Percentiles rank a stretch among this genome's conserved stretches.
Evolutionary conservation across 345 rosid species (phyloP).

Genomic region (Citrus australasica): DNA sequence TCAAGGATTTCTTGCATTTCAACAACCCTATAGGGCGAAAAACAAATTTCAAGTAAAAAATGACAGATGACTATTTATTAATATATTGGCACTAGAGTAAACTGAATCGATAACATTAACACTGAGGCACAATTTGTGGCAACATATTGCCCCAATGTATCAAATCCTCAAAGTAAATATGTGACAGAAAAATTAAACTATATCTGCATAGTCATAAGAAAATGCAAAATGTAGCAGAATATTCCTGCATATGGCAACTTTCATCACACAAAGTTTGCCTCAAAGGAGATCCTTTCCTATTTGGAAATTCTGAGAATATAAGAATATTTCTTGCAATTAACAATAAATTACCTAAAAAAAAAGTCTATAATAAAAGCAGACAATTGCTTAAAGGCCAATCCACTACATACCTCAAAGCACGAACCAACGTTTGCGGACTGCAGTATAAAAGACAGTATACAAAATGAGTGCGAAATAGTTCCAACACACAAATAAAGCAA

Average conservation of each 20-base stretch:
- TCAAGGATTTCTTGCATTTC: constrained; percentile 99
- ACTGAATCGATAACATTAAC: neutral
- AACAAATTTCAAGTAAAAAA: neutral
- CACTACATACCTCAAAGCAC: constrained; percentile 84
- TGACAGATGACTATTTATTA: neutral
- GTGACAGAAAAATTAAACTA: neutral
- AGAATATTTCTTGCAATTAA: neutral
- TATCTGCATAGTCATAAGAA: neutral
- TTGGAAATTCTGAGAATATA: neutral
- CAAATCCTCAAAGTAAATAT: too few species aligned
- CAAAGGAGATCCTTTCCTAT: neutral
- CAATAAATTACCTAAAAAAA: neutral
- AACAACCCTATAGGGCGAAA: constrained; percentile 62
- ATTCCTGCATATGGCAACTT: neutral
- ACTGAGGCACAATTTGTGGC: neutral
- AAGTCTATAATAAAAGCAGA: neutral
- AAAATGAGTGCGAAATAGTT: neutral
- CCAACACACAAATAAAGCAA: neutral
- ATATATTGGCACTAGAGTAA: neutral
- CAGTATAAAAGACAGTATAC: constrained; percentile 26
- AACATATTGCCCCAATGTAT: neutral
- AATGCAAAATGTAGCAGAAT: neutral
- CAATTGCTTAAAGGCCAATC: neutral
- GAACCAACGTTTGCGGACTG: constrained; percentile 99
- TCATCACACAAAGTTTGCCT: neutral